Percentiles rank a stretch among this genome's conserved stretches.
These are phyloP conservation scores for Ramaria sp. DNA, from an alignment of 768 basidiomycete genomes.

Conservation along the genomic window DNA sequence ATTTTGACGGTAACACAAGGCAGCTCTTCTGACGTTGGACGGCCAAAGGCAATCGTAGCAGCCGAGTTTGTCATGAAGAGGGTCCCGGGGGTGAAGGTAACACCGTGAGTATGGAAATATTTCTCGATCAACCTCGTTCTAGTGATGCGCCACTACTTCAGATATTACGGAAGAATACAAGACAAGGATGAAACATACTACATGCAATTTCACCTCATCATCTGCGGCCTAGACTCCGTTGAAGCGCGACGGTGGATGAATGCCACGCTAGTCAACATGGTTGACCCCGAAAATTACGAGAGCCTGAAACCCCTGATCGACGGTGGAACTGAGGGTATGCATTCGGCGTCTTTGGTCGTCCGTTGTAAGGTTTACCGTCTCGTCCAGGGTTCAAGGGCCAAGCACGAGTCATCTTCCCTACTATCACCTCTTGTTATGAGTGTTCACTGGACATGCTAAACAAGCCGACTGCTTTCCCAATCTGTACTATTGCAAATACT, in stretches of 20 bases:
- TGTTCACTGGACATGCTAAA: conserved; percentile 98
- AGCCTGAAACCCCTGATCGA: conserved; percentile 95
- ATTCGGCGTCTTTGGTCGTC: neutral
- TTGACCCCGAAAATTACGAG: conserved; percentile 87
- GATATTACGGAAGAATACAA: conserved; percentile 96
- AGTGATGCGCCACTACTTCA: conserved; percentile 20
- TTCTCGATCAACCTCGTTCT: neutral
- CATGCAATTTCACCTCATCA: conserved; percentile 91
- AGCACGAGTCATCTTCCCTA: conserved; percentile 92
- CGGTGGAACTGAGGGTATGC: conserved; percentile 89
- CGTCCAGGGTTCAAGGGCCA: conserved; percentile 91
- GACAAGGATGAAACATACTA: conserved; percentile 95
- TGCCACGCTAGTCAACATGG: conserved; percentile 89
- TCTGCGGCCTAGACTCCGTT: conserved; percentile 95
- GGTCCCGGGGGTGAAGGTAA: conserved; percentile 92
- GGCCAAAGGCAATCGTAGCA: conserved; percentile 87
- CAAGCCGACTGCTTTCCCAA: conserved; percentile 93
- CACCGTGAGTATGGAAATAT: conserved; percentile 56
- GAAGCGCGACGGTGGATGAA: conserved; percentile 99
- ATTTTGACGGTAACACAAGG: neutral
- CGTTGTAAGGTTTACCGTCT: neutral
- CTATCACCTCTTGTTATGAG: conserved; percentile 93
- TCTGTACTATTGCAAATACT: conserved; percentile 98
- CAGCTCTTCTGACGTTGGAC: conserved; percentile 85
- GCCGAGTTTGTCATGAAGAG: conserved; percentile 96